These are phyloP conservation scores for Magnusiomyces ingens DNA, from an alignment of 1,139 yeast species.

Conservation along the genomic window DNA sequence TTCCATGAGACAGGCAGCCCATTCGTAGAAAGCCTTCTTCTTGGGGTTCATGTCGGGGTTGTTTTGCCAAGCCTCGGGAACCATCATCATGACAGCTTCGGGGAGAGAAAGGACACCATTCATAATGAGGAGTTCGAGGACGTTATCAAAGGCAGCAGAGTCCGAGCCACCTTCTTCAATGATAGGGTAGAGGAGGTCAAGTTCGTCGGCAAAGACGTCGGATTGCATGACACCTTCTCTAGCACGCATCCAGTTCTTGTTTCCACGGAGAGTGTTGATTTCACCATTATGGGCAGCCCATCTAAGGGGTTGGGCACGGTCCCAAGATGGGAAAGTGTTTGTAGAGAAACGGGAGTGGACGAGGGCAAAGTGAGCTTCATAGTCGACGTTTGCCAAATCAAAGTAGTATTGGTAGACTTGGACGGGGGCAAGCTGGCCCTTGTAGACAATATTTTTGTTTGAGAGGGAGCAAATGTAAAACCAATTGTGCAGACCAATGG, in stretches of 20 bases:
- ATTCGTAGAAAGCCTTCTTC: conserved; percentile 91
- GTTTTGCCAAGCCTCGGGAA: conserved; percentile 98
- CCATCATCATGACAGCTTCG: conserved; percentile 94
- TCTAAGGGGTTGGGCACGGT: conserved; percentile 95
- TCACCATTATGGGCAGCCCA: conserved; percentile 99
- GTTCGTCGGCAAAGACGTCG: conserved; percentile 78
- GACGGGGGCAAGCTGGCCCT: conserved; percentile 94
- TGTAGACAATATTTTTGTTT: conserved; percentile 85
- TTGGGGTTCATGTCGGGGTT: conserved; percentile 80
- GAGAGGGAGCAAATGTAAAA: conserved; percentile 92
- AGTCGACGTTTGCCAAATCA: conserved; percentile 86
- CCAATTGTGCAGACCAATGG: conserved; percentile 94
- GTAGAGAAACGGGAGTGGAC: conserved; percentile 98
- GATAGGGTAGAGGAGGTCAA: conserved; percentile 86
- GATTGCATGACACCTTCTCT: conserved; percentile 96
- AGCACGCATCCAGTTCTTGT: conserved; percentile 98
- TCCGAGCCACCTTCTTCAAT: conserved; percentile 99
- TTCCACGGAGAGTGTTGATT: conserved; percentile 93
- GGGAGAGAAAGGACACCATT: conserved; percentile 91
- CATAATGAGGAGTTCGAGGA: conserved; percentile 80
- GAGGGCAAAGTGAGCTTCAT: conserved; percentile 90
- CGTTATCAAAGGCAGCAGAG: conserved; percentile 98
- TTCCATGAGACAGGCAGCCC: conserved; percentile 99
- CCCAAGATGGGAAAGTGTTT: conserved; percentile 99
- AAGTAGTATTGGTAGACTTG: conserved; percentile 94